A percentile compares a stretch with the other conserved stretches of the same genome.
phyloP scores from a whole-genome alignment of 1,284 basidiomycete species.

The Leccinum cinnamomeum region DNA sequence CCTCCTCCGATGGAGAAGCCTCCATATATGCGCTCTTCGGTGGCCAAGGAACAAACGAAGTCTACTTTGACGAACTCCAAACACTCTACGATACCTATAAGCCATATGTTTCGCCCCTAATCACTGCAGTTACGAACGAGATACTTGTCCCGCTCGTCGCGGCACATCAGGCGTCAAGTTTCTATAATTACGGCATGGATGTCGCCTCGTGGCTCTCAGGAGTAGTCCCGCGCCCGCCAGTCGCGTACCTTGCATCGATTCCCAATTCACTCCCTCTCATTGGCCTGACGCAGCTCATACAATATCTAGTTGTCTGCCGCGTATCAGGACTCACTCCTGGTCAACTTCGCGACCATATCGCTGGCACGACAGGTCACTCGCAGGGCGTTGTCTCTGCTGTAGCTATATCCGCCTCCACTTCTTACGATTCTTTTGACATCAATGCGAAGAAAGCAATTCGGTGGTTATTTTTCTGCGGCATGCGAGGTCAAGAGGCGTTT shows the following conservation, averaged over 20 bases:
- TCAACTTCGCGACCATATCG: slow-evolving; percentile 73
- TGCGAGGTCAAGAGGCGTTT: slow-evolving; percentile 93
- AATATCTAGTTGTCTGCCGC: slow-evolving; percentile 84
- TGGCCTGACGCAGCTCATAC: slow-evolving; percentile 90
- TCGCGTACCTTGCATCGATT: slow-evolving; percentile 90
- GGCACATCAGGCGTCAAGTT: slow-evolving; percentile 57
- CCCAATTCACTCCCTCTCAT: slow-evolving; percentile 97
- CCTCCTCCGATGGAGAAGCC: slow-evolving; percentile 68
- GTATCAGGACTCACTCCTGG: slow-evolving; percentile 77
- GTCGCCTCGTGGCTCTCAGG: slow-evolving; percentile 85
- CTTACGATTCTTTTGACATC: slow-evolving; percentile 69
- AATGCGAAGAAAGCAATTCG: slow-evolving; percentile 85
- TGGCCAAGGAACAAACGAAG: slow-evolving; percentile 98
- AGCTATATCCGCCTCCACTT: slow-evolving; percentile 67
- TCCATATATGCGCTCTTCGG: slow-evolving; percentile 92
- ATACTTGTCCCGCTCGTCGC: slow-evolving; percentile 77
- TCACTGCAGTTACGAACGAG: slow-evolving; percentile 63
- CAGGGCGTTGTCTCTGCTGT: slow-evolving; percentile 96
- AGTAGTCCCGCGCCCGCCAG: slow-evolving; percentile 66
- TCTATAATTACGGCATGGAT: slow-evolving; percentile 82
- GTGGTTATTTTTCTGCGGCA: slow-evolving; percentile 93
- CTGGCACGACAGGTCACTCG: slow-evolving; percentile 93
- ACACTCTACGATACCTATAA: slow-evolving; percentile 88
- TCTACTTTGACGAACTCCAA: slow-evolving; percentile 97
- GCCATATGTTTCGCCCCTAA: slow-evolving; percentile 77